Conservation (phyloP, 495 filamentous ascomycete genomes). For the Penicillium salamii region DNA sequence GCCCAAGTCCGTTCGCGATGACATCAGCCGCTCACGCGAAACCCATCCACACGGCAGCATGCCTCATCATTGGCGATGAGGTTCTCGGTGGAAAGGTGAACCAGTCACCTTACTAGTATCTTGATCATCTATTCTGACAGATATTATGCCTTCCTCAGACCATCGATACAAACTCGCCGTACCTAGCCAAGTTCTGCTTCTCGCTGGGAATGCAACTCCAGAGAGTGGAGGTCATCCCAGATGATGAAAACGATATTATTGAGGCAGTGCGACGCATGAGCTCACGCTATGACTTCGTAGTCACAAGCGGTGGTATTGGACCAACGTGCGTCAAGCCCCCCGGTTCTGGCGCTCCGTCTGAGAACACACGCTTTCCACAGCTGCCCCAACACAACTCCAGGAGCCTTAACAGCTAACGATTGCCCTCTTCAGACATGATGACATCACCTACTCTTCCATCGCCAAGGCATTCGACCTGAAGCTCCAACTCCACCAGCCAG, state of each 20-base stretch:
- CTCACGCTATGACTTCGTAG: conserved; percentile 84
- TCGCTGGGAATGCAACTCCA: conserved; percentile 83
- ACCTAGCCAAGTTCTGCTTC: conserved; percentile 92
- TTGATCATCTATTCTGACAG: too few species aligned
- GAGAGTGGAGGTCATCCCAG: conserved; percentile 86
- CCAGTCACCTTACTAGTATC: neutral
- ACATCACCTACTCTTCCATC: conserved; percentile 94
- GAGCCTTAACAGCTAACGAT: neutral
- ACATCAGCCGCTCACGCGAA: conserved; percentile 53
- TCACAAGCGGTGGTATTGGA: conserved; percentile 92
- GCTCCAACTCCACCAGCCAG: conserved; percentile 69
- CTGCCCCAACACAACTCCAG: too few species aligned
- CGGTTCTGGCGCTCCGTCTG: neutral
- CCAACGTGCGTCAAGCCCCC: conserved; percentile 65
- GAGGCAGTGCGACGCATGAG: conserved; percentile 86
- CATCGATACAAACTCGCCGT: conserved; percentile 91
- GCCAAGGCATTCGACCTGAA: conserved; percentile 81
- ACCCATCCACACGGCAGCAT: conserved; percentile 85
- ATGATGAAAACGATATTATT: conserved; percentile 86
- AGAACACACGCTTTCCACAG: neutral
- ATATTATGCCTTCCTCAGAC: conserved; percentile 42
- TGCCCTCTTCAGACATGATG: conserved; percentile 68
- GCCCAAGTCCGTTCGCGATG: conserved; percentile 43
- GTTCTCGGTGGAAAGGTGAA: conserved; percentile 91
- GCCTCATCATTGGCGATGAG: conserved; percentile 95